Evolutionary conservation across 768 basidiomycete genomes (phyloP).

Genomic region (Suillus luteus): DNA sequence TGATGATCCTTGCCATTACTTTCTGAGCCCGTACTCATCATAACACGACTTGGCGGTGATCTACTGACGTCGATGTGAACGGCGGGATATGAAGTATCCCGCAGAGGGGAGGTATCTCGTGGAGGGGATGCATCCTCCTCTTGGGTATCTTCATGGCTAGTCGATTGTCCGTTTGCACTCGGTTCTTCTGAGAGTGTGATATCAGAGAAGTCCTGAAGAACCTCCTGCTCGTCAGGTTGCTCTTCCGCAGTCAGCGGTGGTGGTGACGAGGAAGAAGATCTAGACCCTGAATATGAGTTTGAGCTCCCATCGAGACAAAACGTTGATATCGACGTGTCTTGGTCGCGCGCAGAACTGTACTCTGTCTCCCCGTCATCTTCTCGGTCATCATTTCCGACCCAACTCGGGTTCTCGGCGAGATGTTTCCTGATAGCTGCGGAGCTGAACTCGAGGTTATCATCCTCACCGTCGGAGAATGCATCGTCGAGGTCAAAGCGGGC

Average conservation of each 20-base stretch:
- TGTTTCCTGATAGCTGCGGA: slow-evolving; percentile 64
- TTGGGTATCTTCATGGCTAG: slow-evolving; percentile 1
- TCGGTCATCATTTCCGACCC: slow-evolving; percentile 36
- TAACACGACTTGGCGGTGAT: slow-evolving; percentile 34
- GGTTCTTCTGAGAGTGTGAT: slow-evolving; percentile 27
- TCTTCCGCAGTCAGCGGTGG: slow-evolving; percentile 11
- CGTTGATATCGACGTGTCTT: slow-evolving; percentile 57
- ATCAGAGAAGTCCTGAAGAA: slow-evolving; percentile 23
- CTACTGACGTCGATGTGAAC: slow-evolving; percentile 49
- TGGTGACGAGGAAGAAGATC: slow-evolving; percentile 27
- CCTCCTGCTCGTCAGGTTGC: slow-evolving; percentile 12
- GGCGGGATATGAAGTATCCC: slow-evolving; percentile 36
- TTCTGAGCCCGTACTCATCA: slow-evolving; percentile 15
- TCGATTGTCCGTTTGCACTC: slow-evolving; percentile 2
- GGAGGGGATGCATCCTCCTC: slow-evolving; percentile 9
- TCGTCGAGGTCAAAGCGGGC: slow-evolving; percentile 56
- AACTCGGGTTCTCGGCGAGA: slow-evolving; percentile 50
- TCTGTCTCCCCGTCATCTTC: slow-evolving; percentile 29
- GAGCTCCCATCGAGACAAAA: slow-evolving; percentile 50
- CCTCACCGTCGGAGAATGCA: slow-evolving; percentile 64
- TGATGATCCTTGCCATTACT: neutral
- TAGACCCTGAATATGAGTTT: slow-evolving; percentile 19
- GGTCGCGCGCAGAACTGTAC: slow-evolving; percentile 35
- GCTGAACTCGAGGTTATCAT: slow-evolving; percentile 55
- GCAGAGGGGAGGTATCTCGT: slow-evolving; percentile 17